Evolutionary conservation across 257 asterid genomes (phyloP).

Genomic region (Gardenia jasminoides): DNA sequence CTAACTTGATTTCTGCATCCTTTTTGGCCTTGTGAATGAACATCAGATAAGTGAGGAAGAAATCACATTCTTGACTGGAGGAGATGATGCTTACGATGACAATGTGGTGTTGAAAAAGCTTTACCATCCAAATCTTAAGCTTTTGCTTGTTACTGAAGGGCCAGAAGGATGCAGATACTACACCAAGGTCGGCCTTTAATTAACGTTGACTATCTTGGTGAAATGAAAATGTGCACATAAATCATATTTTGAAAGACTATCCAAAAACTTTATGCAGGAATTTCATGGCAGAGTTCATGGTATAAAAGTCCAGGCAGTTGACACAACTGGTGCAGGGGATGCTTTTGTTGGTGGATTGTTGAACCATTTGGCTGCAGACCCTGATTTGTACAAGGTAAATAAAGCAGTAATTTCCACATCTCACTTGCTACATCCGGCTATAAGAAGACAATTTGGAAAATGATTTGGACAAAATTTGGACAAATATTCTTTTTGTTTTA

Average conservation of each 20-base stretch:
- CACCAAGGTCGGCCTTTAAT: slow-evolving; percentile 25
- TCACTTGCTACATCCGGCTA: too few relatives aligned
- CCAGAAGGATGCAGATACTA: slow-evolving; percentile 38
- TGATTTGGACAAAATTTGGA: too few relatives aligned
- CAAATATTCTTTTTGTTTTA: too few relatives aligned
- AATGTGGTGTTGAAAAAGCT: slow-evolving; percentile 31
- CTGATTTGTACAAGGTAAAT: slow-evolving; percentile 22
- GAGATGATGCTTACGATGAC: slow-evolving; percentile 37
- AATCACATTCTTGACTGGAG: slow-evolving; percentile 36
- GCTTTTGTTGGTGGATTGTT: slow-evolving; percentile 30
- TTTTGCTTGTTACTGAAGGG: slow-evolving; percentile 36
- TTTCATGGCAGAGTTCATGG: slow-evolving; percentile 35
- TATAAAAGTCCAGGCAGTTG: slow-evolving; percentile 30
- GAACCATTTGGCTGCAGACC: slow-evolving; percentile 17
- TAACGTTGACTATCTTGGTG: neutral
- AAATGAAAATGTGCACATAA: neutral
- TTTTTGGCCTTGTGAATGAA: neutral
- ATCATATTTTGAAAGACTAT: neutral
- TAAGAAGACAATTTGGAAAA: too few relatives aligned
- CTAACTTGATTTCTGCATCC: too few relatives aligned
- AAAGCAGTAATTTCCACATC: too few relatives aligned
- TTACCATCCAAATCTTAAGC: slow-evolving; percentile 32
- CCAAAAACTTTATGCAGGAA: slow-evolving; percentile 19
- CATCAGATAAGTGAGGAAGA: slow-evolving; percentile 36
- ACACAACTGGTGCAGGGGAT: slow-evolving; percentile 43